Evolutionary conservation across 2,329 filamentous ascomycete genomes (phyloP), one percentile per base, ranked within the genome.

Genomic region (Trichoderma brevicompactum): DNA sequence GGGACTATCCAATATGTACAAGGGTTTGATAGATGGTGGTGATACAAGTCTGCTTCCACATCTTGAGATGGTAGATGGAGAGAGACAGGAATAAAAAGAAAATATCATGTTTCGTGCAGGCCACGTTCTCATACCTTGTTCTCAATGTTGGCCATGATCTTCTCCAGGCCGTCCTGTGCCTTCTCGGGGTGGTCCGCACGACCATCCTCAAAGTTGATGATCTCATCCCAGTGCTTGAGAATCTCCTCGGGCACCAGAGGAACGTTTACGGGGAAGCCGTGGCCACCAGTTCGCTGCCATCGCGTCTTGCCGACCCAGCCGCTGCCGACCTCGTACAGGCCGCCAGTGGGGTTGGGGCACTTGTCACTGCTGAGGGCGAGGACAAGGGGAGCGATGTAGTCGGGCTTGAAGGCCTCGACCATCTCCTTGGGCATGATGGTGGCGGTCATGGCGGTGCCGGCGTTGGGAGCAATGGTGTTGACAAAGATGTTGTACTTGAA

Each of bases 321-420:
- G 75, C 92, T 95, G 73, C 95, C 95, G 71, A 94, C 92, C 82
- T 99, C 95, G 80, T 93, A 99, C 54, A 99, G 85, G 61, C 89
- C 90, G 69, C 94, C 94, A 65, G 93, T 97, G 15, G 88, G 87
- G 74, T 91, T 86, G 34, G 95, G 94, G 61, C 93, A 88, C 80
- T 92, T 92, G 81, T 99, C 95, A 77, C 88, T 92, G 78, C 79
- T 84, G 65, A 99, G 90, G 49, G 94, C 88, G 64, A 94, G 88
- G 59, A 99, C 94, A 43, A 98, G 82, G 67, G 95, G 95, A 61
- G 95, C 95, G 78, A 99, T 94, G 80, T 97, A 98, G 76, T 98
- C 94, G 67, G 95, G 95, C 88, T 98, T 99, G 85, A 99, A 97
- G 52, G 95, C 94, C 82, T 98, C 94, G 17, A 99, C 94, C 82